Evolutionary conservation across 164 flowering plant genomes (phyloP), one percentile per base, ranked within the genome.

Genomic region (Liriodendron chinense): DNA sequence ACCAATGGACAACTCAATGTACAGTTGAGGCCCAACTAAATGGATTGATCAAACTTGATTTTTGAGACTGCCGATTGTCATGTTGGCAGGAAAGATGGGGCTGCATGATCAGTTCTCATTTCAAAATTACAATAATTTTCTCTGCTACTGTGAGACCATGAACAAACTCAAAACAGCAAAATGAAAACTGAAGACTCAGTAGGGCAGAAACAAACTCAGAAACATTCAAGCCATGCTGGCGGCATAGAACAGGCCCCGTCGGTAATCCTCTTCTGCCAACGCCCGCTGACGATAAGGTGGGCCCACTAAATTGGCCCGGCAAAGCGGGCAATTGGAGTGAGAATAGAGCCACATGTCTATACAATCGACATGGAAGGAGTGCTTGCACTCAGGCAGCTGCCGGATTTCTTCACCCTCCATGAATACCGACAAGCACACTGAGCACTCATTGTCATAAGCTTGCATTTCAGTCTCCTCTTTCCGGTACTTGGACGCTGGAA

Each of bases 321-420:
- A 90, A 64, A 90, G 84, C 0, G 96, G 94, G 77, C 96, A 91
- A 1, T 86, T 90, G 63, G 90, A 84, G 80, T 90, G 92, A 20
- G 94, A 87, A 26, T 84, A 86, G 74, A 91, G 86, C 96, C 96
- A 91, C 94, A 89, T 89, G 75, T 90, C 92, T 12, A 91, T 89
- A 57, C 96, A 91, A 1, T 80, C 91, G 0, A 76, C 74, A 61
- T 91, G 96, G 72, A 91, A 91, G 49, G 79, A 69, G 74, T 91
- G 96, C 18, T 77, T 80, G 70, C 96, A 91, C 23, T 83, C 82
- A 20, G 94, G 90, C 7, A 91, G 79, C 2, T 74, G 23, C 56
- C 92, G 87, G 34, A 87, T 86, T 73, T 65, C 76, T 68, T 91
- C 94, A 25, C 76, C 69, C 24, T 85, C 90, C 34, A 82, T 85